These are phyloP conservation scores for Collybia sordida DNA, from an alignment of 768 basidiomycete genomes.

Conservation along the genomic window DNA sequence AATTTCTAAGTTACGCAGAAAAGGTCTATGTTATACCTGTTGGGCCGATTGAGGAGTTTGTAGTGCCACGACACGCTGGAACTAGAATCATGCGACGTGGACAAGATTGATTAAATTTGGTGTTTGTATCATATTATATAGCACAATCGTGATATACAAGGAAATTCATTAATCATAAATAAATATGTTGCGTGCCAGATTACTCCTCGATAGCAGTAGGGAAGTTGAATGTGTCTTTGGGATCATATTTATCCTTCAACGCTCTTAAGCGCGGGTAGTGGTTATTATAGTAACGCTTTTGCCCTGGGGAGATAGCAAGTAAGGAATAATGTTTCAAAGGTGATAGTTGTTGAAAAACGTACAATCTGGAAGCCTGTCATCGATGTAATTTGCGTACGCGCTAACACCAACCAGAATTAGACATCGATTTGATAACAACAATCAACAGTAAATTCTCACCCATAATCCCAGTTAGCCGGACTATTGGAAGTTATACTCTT, in stretches of 20 bases:
- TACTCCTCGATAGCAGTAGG: constrained; percentile 18
- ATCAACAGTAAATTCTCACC: neutral
- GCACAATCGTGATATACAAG: no score
- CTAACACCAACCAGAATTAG: constrained; percentile 11
- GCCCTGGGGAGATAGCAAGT: constrained; percentile 22
- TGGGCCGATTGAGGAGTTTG: no score
- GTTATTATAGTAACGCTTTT: constrained; percentile 33
- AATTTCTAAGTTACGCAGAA: no score
- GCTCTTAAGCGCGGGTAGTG: constrained; percentile 27
- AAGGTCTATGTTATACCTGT: no score
- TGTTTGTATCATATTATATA: no score
- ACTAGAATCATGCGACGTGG: no score
- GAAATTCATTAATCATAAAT: no score
- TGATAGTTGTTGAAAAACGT: constrained; percentile 11
- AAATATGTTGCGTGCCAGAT: neutral
- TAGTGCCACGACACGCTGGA: no score
- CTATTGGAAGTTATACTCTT: neutral
- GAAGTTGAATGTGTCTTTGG: constrained; percentile 23
- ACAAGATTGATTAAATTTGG: no score
- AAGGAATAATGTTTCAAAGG: neutral
- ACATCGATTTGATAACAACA: neutral
- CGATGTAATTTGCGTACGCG: constrained; percentile 47
- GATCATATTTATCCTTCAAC: constrained; percentile 31
- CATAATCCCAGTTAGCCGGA: neutral
- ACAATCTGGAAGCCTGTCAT: constrained; percentile 36